Evolutionary conservation across 192 early-diverging fungal species (phyloP), one percentile per base, ranked within the genome.

Genomic region (Backusella luteola): DNA sequence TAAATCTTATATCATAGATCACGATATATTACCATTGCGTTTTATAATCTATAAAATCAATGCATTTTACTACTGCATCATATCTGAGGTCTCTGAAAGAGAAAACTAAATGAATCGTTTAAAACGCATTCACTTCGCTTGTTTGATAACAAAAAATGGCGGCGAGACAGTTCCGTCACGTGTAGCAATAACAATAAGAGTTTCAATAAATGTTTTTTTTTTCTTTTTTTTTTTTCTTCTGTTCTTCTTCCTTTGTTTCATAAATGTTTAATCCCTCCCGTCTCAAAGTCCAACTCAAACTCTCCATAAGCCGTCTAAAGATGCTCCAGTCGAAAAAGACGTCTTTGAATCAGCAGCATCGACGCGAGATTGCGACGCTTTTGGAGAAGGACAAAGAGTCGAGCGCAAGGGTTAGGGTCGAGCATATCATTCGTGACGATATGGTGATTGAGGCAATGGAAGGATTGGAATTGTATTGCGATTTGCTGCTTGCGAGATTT

Each of bases 351-450:
- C 83, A 93, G 44, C 87, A 90, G 49, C 90, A 90, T 14, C 90
- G 95, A 66, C 89, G 90, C n/a, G 96, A 97, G 80, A 96, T 99
- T 56, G 94, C 95, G 0, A 71, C 76, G 6, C 85, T 98, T 6
- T 80, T 99, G 4, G 92, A 96, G 76, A 86, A 80, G 69, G 92
- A 92, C 77, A 99, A 98, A 69, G 88, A 88, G 38, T 94, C 94
- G 73, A 94, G 92, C 71, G 97, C 96, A 12, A 85, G 93, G 15
- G 93, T 97, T 21, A 84, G 95, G 69, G 95, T 94, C 2, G 96
- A 99, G 73, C 88, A 92, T 79, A 95, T 99, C 66, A 99, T 99
- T 73, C 91, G 97, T 12, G 96, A 98, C 73, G 97, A 99, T 84
- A 92, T 93, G 73, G 86, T 88, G 69, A 88, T 93, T 23, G 97